These are phyloP conservation scores for Camelina neglecta DNA, from an alignment of 345 rosid species.

Conservation along the genomic window DNA sequence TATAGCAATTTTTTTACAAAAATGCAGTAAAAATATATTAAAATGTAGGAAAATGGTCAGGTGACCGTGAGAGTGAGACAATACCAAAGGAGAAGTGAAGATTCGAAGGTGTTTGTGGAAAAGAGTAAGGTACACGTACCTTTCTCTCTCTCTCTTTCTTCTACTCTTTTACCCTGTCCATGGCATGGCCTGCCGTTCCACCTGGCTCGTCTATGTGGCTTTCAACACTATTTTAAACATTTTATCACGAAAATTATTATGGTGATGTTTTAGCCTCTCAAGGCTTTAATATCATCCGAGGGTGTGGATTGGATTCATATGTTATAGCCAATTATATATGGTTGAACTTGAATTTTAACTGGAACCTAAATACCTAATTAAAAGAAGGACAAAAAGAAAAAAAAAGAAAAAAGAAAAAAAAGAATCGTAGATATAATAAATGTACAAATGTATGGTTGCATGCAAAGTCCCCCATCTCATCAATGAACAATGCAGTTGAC, in stretches of 20 bases:
- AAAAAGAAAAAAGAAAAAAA: background rate
- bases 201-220: slow-evolving; percentile 22
- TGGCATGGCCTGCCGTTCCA: background rate
- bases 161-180: slow-evolving; percentile 7
- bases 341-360: background rate
- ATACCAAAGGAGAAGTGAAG: slow-evolving; percentile 21
- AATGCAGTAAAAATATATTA: background rate
- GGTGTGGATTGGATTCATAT: slow-evolving; percentile 6
- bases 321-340: slow-evolving; percentile 17
- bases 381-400: background rate
- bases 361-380: background rate
- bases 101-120: slow-evolving; percentile 13
- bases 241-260: no score
- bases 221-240: background rate
- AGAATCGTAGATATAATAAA: slow-evolving; percentile 4
- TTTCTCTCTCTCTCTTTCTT: background rate
- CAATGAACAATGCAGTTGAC: slow-evolving; percentile 35
- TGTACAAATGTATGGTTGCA: slow-evolving; percentile 23
- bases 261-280: background rate
- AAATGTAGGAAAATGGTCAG: background rate
- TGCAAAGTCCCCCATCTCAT: slow-evolving; percentile 27
- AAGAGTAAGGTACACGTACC: slow-evolving; percentile 25
- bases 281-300: background rate
- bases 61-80: background rate
- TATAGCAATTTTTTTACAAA: background rate